phyloP scores from a whole-genome alignment of 148 eudicot species.

The Chenopodium formosanum region DNA sequence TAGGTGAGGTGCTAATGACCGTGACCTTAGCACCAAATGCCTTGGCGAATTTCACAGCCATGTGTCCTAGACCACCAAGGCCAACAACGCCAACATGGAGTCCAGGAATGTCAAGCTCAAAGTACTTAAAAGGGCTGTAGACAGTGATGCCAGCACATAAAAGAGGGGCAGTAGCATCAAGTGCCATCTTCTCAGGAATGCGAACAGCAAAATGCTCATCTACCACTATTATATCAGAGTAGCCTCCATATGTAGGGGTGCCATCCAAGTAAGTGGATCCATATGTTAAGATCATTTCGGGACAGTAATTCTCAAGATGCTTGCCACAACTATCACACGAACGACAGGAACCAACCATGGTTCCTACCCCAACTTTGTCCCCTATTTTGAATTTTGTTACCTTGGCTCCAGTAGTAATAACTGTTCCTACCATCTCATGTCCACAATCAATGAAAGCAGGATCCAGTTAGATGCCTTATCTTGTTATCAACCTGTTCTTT shows the following conservation, averaged over 20 bases:
- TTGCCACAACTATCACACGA: background rate
- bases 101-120: constrained; percentile 27
- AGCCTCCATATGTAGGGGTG: constrained; percentile 32
- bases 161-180: constrained; percentile 29
- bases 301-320: background rate
- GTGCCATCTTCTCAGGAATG: constrained; percentile 25
- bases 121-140: constrained; percentile 29
- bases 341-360: background rate
- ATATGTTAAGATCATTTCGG: background rate
- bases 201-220: constrained; percentile 29
- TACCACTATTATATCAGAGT: constrained; percentile 29
- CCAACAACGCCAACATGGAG: constrained; percentile 29
- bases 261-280: background rate
- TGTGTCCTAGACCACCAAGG: too few species aligned
- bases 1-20: too few species aligned
- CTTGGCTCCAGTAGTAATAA: background rate
- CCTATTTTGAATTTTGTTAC: background rate
- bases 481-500: background rate
- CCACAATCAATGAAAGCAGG: background rate
- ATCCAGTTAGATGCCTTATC: background rate
- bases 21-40: too few species aligned
- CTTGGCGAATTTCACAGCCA: too few species aligned
- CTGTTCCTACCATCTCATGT: background rate
- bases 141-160: constrained; percentile 33
- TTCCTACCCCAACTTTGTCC: background rate